Conservation (phyloP, 352 stramenopile species). For the Thraustochytrium sp. region DNA sequence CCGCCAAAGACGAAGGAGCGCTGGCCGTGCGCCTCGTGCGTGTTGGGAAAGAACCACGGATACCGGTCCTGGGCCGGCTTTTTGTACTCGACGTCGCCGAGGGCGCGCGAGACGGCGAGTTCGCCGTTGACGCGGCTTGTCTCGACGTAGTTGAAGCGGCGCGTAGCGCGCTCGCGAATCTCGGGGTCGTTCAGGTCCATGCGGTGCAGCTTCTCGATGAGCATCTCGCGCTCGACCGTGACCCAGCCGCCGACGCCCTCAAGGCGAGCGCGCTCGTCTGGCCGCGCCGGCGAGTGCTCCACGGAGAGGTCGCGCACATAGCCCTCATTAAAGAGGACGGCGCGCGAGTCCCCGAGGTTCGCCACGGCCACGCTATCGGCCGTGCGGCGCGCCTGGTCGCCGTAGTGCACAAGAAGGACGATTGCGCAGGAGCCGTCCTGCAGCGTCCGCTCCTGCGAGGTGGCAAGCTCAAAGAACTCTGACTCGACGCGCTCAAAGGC, state of each 20-base stretch:
- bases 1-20: background rate
- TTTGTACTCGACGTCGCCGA: constrained; percentile 44
- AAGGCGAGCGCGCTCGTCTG: background rate
- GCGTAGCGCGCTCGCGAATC: background rate
- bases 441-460: background rate
- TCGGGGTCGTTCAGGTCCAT: constrained; percentile 38
- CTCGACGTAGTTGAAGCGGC: constrained; percentile 30
- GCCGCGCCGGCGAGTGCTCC: constrained; percentile 40
- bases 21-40: background rate
- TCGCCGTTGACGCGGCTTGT: constrained; percentile 41
- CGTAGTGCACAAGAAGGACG: constrained; percentile 4
- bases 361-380: constrained; percentile 19
- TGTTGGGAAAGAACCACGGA: background rate
- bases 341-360: constrained; percentile 48
- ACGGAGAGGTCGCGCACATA: constrained; percentile 34
- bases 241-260: constrained; percentile 41
- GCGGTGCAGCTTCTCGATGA: background rate
- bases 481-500: constrained; percentile 6
- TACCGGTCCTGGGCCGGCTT: background rate
- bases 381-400: background rate
- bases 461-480: background rate
- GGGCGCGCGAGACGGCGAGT: constrained; percentile 24
- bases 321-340: constrained; percentile 39
- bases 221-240: constrained; percentile 37
- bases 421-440: constrained; percentile 31